Base-by-base conservation (phyloP, 148 eudicot genomes). In the Fagopyrum tataricum region DNA sequence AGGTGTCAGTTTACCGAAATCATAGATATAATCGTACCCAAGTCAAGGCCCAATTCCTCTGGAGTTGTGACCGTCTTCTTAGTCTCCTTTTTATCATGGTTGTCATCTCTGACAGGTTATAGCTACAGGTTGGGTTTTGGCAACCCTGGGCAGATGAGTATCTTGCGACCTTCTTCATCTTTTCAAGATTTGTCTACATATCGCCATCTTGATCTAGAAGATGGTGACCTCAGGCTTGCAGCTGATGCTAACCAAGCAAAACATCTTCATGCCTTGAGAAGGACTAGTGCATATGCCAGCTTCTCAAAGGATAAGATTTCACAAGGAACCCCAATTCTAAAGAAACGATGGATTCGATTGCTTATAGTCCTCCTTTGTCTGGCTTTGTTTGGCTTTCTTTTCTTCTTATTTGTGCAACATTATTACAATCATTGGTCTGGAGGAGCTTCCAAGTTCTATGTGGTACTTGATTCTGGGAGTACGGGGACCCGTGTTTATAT, bases 401-500 rank as follows among this genome's bases (percentile, higher is more conserved):
- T 75, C 40, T 82, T 64, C 76, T 58, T 80, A 58, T 75, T 84
- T 7, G 67, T 82, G 66, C 87, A 78, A 41, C 82, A 79, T 75
- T 72, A 83, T 17, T 85, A 84, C 81, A 76, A 82, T 74, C 79
- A 83, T 58, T 92, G 94, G 97, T 83, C 84, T 71, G 84, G 76
- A 71, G 94, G 91, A 67, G 76, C 85, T 56, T 78, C 94, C 39
- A 88, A 84, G 80, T 96, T 66, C 78, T 92, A 92, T 79, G 94
- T 96, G 51, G 92, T 96, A 40, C 92, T 96, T 71, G 99, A 96
- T 82, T 88, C 91, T 75, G 99, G 99, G 70, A 96, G 99, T 82
- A 96, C 99, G 8, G 99, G 99, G 21, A 90, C 99, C 37, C 89
- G 99, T 26, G 90, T 92, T 74, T 92, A 83, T 84, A 87, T 96